A percentile compares a stretch with the other conserved stretches of the same genome.
Evolutionary conservation across 208 protist species (phyloP).

Genomic region (Strigomonas culicis): DNA sequence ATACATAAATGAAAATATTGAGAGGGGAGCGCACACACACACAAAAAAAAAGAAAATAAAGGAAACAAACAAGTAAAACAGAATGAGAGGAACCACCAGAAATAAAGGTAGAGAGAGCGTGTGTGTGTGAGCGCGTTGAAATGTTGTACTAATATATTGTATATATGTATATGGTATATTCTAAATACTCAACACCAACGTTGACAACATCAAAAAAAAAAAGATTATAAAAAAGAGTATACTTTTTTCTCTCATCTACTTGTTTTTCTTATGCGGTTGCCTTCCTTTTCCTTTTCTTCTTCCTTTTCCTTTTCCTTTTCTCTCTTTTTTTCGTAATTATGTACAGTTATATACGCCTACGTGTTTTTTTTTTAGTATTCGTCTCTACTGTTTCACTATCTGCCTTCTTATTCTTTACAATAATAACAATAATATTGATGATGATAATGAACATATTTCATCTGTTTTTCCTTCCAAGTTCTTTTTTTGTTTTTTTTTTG

Average conservation of each 20-base stretch:
- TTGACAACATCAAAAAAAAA: background rate
- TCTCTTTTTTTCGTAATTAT: conserved; percentile 1
- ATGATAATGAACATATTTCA: conserved; percentile 1
- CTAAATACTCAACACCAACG: background rate
- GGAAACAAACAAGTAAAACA: conserved; percentile 7
- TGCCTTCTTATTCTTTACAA: background rate
- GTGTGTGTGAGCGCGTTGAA: background rate
- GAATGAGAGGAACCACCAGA: background rate
- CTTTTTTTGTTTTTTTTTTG: background rate
- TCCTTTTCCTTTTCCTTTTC: background rate
- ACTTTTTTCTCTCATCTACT: conserved; percentile 7
- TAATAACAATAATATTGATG: conserved; percentile 1
- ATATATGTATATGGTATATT: conserved; percentile 5
- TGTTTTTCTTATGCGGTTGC: background rate
- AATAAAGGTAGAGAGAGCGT: background rate
- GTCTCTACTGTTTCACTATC: background rate
- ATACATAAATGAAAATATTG: background rate
- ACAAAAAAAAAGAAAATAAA: conserved; percentile 11
- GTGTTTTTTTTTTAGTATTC: conserved; percentile 3
- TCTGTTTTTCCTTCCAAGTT: background rate
- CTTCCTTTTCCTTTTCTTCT: background rate
- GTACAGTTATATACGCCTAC: background rate
- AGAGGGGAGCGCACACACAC: background rate
- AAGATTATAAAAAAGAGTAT: conserved; percentile 10
- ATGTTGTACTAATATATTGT: background rate